Evolutionary conservation across 805 yeast genomes (phyloP).

Genomic region (Teunomyces pallodes): DNA sequence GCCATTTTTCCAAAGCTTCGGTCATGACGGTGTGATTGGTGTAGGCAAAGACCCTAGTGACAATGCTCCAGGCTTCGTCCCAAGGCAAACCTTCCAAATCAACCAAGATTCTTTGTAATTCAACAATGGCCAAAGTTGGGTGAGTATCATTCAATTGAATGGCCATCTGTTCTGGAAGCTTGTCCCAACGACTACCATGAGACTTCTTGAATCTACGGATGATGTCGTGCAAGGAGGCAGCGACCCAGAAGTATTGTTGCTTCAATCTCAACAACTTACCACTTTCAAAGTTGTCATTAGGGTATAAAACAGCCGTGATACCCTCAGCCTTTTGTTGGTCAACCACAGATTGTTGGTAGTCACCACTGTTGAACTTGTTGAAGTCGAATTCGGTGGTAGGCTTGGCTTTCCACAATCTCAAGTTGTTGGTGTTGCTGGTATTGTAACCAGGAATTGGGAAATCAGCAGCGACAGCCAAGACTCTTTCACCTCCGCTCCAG

Average conservation of each 20-base stretch:
- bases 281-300: constrained; percentile 87
- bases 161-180: constrained; percentile 82
- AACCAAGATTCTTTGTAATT: constrained; percentile 79
- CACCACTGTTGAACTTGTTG: constrained; percentile 87
- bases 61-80: constrained; percentile 85
- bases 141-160: constrained; percentile 94
- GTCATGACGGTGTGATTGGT: constrained; percentile 94
- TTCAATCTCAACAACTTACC: constrained; percentile 91
- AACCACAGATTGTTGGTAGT: constrained; percentile 77
- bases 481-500: constrained; percentile 90
- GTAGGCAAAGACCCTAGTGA: constrained; percentile 78
- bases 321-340: constrained; percentile 89
- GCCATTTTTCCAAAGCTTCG: constrained; percentile 96
- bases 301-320: constrained; percentile 88
- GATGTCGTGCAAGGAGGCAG: constrained; percentile 89
- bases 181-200: constrained; percentile 67
- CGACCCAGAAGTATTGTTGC: constrained; percentile 96
- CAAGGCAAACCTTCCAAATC: constrained; percentile 80
- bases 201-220: constrained; percentile 84
- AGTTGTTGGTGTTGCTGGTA: constrained; percentile 79
- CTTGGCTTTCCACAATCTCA: constrained; percentile 85
- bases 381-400: constrained; percentile 93
- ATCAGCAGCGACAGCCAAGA: constrained; percentile 86
- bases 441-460: constrained; percentile 91
- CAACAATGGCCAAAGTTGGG: constrained; percentile 89